These are phyloP conservation scores for Pyrenula massariospora DNA, from an alignment of 495 filamentous ascomycete species.

Conservation along the genomic window DNA sequence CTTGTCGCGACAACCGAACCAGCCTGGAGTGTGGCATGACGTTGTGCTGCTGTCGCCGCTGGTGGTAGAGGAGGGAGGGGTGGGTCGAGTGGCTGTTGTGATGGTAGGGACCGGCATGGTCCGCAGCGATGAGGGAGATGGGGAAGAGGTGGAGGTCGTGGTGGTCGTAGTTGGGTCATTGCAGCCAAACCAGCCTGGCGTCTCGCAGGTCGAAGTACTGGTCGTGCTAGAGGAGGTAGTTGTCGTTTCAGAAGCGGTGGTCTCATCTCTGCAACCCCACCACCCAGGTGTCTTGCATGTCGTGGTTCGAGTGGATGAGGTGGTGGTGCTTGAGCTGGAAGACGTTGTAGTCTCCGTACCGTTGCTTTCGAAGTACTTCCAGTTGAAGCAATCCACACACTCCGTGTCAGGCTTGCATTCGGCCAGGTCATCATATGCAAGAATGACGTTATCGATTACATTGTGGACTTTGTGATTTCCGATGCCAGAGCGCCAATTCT, in stretches of 20 bases:
- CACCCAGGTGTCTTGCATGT: conserved; percentile 82
- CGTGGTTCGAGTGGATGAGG: conserved; percentile 54
- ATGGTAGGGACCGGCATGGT: conserved; percentile 1
- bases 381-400: conserved; percentile 81
- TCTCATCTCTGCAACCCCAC: conserved; percentile 47
- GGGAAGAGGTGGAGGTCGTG: conserved; percentile 12
- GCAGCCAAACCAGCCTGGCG: conserved; percentile 57
- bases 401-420: conserved; percentile 61
- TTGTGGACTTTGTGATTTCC: conserved; percentile 74
- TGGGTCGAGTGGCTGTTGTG: neutral
- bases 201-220: conserved; percentile 71
- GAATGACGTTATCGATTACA: conserved; percentile 77
- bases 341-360: conserved; percentile 65
- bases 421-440: conserved; percentile 67
- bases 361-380: conserved; percentile 92
- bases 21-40: conserved; percentile 53
- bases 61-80: neutral
- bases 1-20: conserved; percentile 56
- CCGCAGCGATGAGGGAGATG: neutral
- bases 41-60: neutral
- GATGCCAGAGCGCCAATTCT: conserved; percentile 79
- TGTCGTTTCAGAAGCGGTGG: conserved; percentile 45
- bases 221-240: conserved; percentile 39
- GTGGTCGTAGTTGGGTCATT: conserved; percentile 31
- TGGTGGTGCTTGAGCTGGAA: conserved; percentile 37